A percentile compares a stretch with the other conserved stretches of the same genome.
Evolutionary conservation across 257 asterid species (phyloP).

Genomic region (Linderniella brevidens): DNA sequence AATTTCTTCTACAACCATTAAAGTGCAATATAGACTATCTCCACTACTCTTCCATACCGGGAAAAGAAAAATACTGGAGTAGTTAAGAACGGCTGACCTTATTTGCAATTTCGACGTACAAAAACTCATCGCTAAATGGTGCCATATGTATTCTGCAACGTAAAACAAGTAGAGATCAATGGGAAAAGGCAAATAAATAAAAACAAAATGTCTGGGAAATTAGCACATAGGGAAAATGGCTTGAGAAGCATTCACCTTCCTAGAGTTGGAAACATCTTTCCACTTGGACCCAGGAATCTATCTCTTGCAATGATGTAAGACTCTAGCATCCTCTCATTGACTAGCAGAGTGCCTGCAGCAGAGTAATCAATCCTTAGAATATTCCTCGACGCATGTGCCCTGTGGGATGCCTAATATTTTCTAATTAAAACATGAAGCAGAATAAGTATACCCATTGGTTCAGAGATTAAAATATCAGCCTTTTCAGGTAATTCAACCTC

Average conservation of each 20-base stretch:
- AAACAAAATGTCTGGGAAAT: neutral
- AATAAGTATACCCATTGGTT: constrained; percentile 81
- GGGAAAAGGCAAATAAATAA: neutral
- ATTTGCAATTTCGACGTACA: constrained; percentile 77
- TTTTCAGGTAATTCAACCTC: constrained; percentile 87
- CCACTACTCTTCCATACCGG: constrained; percentile 3
- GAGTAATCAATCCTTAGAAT: constrained; percentile 9
- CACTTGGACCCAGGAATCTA: constrained; percentile 79
- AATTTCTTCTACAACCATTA: too few relatives aligned
- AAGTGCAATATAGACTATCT: neutral
- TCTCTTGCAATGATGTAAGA: constrained; percentile 96
- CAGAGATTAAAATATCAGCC: constrained; percentile 93
- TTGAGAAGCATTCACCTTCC: constrained; percentile 51
- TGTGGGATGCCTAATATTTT: too few relatives aligned
- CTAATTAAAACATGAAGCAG: neutral
- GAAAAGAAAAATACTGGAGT: constrained; percentile 4
- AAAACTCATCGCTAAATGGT: constrained; percentile 89
- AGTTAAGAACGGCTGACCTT: constrained; percentile 32
- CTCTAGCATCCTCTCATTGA: constrained; percentile 97
- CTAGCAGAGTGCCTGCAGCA: constrained; percentile 79
- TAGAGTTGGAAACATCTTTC: constrained; percentile 85
- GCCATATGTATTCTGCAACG: constrained; percentile 91
- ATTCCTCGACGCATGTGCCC: neutral
- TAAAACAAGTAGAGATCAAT: constrained; percentile 12
- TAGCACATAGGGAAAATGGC: constrained; percentile 4